Evolutionary conservation across 257 asterid genomes (phyloP).

Genomic region (Nicotiana tabacum): DNA sequence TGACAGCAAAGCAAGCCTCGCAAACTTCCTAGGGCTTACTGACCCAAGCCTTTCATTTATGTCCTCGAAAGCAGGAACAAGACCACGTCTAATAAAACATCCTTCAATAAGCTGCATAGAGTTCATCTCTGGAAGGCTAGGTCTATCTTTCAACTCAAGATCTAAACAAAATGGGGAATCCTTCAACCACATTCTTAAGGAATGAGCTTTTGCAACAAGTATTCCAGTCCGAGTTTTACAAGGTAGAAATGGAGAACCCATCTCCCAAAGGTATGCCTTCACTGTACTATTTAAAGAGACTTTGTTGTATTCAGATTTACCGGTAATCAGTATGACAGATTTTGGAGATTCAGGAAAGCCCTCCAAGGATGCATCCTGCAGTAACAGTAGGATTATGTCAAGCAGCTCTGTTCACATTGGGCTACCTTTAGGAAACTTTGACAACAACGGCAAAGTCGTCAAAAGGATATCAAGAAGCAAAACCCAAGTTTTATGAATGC

Average conservation of each 20-base stretch:
- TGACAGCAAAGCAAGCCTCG: constrained; percentile 79
- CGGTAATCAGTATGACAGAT: constrained; percentile 81
- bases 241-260: constrained; percentile 95
- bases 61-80: constrained; percentile 85
- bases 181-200: constrained; percentile 82
- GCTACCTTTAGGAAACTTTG: background rate
- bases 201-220: constrained; percentile 83
- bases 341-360: constrained; percentile 93
- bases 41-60: constrained; percentile 74
- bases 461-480: background rate
- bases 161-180: constrained; percentile 92
- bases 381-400: constrained; percentile 6
- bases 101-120: constrained; percentile 89
- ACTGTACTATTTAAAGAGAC: constrained; percentile 73
- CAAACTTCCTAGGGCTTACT: constrained; percentile 75
- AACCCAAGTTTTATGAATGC: background rate
- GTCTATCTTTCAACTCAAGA: constrained; percentile 78
- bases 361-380: constrained; percentile 94
- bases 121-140: constrained; percentile 51
- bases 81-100: constrained; percentile 82
- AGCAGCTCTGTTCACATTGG: constrained; percentile 5
- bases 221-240: constrained; percentile 72
- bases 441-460: background rate
- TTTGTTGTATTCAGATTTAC: constrained; percentile 73
- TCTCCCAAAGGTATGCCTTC: constrained; percentile 91